These are phyloP conservation scores for Aphanomyces astaci DNA, from an alignment of 352 stramenopile species.

Conservation along the genomic window DNA sequence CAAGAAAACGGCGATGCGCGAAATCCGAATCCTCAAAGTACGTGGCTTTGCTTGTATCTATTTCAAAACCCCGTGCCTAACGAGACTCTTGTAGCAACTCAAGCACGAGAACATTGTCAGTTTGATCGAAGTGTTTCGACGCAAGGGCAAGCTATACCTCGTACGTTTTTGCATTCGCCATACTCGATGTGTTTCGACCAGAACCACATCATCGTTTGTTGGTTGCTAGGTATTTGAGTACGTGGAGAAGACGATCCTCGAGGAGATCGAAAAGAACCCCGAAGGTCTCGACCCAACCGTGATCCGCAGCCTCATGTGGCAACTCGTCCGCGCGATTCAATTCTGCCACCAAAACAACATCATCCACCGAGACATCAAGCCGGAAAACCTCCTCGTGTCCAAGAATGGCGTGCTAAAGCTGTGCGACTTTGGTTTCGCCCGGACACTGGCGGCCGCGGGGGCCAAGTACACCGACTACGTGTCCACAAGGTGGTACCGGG, in stretches of 20 bases:
- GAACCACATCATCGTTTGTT: neutral
- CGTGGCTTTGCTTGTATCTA: no score
- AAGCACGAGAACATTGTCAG: conserved; percentile 84
- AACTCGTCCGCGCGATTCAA: conserved; percentile 76
- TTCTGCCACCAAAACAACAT: conserved; percentile 95
- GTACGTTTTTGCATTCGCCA: conserved; percentile 16
- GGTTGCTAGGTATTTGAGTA: conserved; percentile 69
- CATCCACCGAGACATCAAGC: conserved; percentile 93
- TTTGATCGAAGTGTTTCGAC: conserved; percentile 76
- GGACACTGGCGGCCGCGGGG: conserved; percentile 51
- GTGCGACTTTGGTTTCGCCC: conserved; percentile 83
- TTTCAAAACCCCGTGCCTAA: conserved; percentile 24
- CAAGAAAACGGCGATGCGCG: conserved; percentile 76
- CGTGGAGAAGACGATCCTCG: conserved; percentile 82
- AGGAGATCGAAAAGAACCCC: conserved; percentile 83
- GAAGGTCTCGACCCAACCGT: conserved; percentile 55
- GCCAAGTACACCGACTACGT: conserved; percentile 86
- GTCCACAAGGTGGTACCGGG: conserved; percentile 92
- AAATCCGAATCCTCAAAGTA: conserved; percentile 77
- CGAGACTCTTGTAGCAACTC: conserved; percentile 39
- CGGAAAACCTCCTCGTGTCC: conserved; percentile 91
- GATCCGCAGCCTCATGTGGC: conserved; percentile 78
- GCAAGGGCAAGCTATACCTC: conserved; percentile 77
- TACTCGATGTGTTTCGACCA: neutral
- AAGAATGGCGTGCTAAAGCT: conserved; percentile 92